phyloP scores from a whole-genome alignment of 73 alveolate genomes.

The Paramecium tetraurelia region DNA sequence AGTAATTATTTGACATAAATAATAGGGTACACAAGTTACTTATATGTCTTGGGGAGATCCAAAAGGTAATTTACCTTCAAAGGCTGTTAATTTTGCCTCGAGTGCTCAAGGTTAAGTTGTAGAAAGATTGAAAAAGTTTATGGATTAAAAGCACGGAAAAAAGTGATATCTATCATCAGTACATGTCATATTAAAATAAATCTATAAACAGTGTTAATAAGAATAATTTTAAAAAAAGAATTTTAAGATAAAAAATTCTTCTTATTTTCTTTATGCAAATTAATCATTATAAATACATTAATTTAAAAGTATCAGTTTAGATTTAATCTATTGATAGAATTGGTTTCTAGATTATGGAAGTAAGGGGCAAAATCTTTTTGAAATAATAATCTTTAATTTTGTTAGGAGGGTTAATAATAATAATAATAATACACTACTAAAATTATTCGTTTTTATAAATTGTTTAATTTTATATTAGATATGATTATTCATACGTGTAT shows the following conservation, averaged over 20 bases:
- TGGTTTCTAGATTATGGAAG: neutral
- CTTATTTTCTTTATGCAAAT: neutral
- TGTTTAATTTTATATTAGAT: neutral
- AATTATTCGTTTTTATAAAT: neutral
- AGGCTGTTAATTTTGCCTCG: neutral
- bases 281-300: neutral
- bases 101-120: constrained; percentile 40
- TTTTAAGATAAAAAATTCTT: neutral
- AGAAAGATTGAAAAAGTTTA: neutral
- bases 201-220: neutral
- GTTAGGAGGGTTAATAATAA: neutral
- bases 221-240: neutral
- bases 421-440: neutral
- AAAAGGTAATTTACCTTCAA: neutral
- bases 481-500: neutral
- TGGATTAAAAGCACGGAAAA: neutral
- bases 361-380: neutral
- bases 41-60: constrained; percentile 34
- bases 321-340: neutral
- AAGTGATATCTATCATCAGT: neutral
- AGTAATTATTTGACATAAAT: neutral
- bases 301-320: neutral
- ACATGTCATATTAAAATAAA: neutral
- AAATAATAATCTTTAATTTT: neutral
- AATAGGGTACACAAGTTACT: neutral